Conservation (phyloP, 768 basidiomycete genomes). For the Pleurotus pulmonarius region DNA sequence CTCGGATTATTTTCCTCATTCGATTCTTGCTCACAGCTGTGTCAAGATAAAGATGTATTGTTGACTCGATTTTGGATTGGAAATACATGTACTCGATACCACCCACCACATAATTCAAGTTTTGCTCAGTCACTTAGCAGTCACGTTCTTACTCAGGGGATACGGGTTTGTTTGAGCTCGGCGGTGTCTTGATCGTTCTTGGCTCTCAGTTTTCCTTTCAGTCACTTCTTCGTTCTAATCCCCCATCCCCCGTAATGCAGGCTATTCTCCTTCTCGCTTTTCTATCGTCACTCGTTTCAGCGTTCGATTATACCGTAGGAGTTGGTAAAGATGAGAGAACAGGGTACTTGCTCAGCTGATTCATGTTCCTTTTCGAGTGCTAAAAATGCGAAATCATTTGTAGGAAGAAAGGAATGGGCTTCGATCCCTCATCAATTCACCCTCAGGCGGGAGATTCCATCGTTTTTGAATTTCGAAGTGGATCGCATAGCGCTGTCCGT, state of each 20-base stretch:
- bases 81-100: no score
- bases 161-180: no score
- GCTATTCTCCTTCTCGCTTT: constrained; percentile 20
- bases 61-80: no score
- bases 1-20: no score
- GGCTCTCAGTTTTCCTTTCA: no score
- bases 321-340: constrained; percentile 39
- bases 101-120: no score
- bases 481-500: constrained; percentile 36
- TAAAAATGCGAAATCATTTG: neutral
- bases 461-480: constrained; percentile 34
- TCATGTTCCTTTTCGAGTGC: neutral
- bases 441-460: constrained; percentile 31
- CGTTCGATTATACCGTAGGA: constrained; percentile 28
- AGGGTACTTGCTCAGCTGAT: constrained; percentile 21
- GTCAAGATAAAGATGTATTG: no score
- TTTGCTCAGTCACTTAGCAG: no score
- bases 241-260: neutral
- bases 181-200: no score
- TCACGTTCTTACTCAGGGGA: no score
- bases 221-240: no score
- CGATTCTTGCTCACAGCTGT: no score
- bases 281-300: constrained; percentile 8
- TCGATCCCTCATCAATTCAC: constrained; percentile 36
- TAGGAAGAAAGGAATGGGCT: constrained; percentile 37